A percentile compares a stretch with the other conserved stretches of the same genome.
These are phyloP conservation scores for Alternaria ventricosa DNA, from an alignment of 2,329 filamentous ascomycete genomes.

Conservation along the genomic window DNA sequence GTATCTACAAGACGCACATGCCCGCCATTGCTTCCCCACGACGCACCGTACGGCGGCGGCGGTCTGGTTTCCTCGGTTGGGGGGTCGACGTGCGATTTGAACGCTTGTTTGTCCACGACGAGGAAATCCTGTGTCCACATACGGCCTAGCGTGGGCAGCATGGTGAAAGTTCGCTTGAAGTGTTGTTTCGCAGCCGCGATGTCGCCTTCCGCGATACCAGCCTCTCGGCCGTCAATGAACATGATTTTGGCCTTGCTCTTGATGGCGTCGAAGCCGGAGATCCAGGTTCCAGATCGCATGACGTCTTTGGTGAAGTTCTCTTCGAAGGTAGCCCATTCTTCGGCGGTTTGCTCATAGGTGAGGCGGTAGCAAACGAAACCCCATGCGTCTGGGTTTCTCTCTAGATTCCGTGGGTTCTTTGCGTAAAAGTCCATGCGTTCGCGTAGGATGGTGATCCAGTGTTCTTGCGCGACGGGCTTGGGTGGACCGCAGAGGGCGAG, in stretches of 20 bases:
- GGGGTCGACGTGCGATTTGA: slow-evolving; percentile 9
- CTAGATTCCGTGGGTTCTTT: slow-evolving; percentile 3
- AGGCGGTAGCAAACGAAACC: slow-evolving; percentile 29
- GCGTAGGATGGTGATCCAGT: slow-evolving; percentile 27
- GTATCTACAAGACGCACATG: neutral
- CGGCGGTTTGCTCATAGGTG: slow-evolving; percentile 21
- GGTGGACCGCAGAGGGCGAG: slow-evolving; percentile 15
- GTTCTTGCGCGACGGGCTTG: slow-evolving; percentile 9
- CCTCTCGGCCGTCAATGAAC: slow-evolving; percentile 18
- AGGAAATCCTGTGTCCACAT: slow-evolving; percentile 23
- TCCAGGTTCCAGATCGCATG: slow-evolving; percentile 12
- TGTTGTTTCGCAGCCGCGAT: slow-evolving; percentile 22
- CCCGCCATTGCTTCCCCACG: neutral
- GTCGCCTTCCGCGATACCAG: slow-evolving; percentile 26
- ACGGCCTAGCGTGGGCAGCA: slow-evolving; percentile 11
- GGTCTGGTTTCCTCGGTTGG: neutral
- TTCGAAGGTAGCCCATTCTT: slow-evolving; percentile 23
- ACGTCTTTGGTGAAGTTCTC: slow-evolving; percentile 19
- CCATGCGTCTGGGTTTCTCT: slow-evolving; percentile 13
- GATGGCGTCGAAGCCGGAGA: neutral
- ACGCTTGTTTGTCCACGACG: slow-evolving; percentile 17
- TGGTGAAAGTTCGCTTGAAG: slow-evolving; percentile 10
- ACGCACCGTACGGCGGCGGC: neutral
- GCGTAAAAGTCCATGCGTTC: slow-evolving; percentile 20
- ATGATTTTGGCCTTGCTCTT: slow-evolving; percentile 9